Percentiles rank a stretch among this genome's conserved stretches.
Evolutionary conservation across 2,329 filamentous ascomycete genomes (phyloP).

Genomic region (Colletotrichum trifolii): DNA sequence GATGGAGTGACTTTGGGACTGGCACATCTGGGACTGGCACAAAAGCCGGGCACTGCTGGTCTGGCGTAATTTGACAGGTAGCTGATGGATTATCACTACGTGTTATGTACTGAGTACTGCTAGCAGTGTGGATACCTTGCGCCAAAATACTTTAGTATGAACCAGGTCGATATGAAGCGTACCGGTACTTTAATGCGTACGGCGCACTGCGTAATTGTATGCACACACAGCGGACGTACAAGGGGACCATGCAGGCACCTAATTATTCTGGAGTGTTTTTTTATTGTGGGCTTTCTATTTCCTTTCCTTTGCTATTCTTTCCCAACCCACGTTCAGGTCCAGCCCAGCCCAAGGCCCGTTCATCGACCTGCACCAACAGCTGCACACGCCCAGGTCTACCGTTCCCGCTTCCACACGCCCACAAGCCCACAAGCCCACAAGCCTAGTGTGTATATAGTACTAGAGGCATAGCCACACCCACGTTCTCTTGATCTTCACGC

Average conservation of each 20-base stretch:
- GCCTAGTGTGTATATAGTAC: too few species aligned
- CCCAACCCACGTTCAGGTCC: not conserved
- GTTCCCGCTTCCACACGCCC: too few species aligned
- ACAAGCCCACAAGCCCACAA: too few species aligned
- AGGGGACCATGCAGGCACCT: not conserved
- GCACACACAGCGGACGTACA: not conserved
- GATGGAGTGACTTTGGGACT: constrained; percentile 19
- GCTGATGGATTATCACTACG: too few species aligned
- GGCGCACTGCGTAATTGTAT: too few species aligned
- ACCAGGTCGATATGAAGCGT: too few species aligned
- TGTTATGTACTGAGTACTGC: too few species aligned
- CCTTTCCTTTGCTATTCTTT: not conserved
- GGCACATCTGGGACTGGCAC: constrained; percentile 29
- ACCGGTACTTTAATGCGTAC: too few species aligned
- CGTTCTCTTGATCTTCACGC: not conserved
- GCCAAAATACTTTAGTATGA: too few species aligned
- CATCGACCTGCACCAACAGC: constrained; percentile 5
- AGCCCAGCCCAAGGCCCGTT: not conserved
- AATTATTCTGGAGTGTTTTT: not conserved
- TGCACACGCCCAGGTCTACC: constrained; percentile 1
- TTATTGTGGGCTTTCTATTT: not conserved
- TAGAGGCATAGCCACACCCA: not conserved
- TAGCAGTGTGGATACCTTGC: too few species aligned
- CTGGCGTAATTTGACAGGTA: constrained; percentile 16
- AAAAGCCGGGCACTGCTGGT: constrained; percentile 25